These are phyloP conservation scores for Colletotrichum falcatum DNA, from an alignment of 2,329 filamentous ascomycete genomes.

Conservation along the genomic window DNA sequence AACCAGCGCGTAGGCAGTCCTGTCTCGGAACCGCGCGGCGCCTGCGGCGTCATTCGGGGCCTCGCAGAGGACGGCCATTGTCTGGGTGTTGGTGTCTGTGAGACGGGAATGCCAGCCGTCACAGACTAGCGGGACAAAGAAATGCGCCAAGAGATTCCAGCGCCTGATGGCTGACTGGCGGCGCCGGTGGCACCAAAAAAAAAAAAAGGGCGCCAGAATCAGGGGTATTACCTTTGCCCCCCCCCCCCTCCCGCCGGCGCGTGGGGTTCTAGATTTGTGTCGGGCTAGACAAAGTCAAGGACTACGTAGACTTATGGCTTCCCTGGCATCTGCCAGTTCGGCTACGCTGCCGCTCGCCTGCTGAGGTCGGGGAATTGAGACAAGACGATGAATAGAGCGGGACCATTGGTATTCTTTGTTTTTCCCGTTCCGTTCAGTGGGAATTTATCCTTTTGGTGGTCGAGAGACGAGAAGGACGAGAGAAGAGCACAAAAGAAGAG, in stretches of 20 bases:
- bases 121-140: not conserved
- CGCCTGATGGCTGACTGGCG: not conserved
- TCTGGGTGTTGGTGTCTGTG: not conserved
- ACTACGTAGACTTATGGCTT: not conserved
- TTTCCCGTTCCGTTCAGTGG: not conserved
- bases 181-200: not conserved
- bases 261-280: not conserved
- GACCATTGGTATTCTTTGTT: no score
- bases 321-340: not conserved
- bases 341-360: not conserved
- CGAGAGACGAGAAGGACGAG: no score
- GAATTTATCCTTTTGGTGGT: not conserved
- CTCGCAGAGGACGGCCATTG: not conserved
- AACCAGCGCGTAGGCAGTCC: not conserved
- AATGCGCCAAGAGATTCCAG: not conserved
- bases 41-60: not conserved
- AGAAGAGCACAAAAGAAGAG: not conserved
- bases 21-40: not conserved
- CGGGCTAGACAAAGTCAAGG: not conserved
- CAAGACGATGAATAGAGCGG: not conserved
- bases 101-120: not conserved
- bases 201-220: not conserved
- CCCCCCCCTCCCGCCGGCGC: not conserved
- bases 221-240: no score
- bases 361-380: not conserved